A percentile compares a stretch with the other conserved stretches of the same genome.
Conservation (phyloP, 1,284 basidiomycete genomes). For the Stereum hirsutum region DNA sequence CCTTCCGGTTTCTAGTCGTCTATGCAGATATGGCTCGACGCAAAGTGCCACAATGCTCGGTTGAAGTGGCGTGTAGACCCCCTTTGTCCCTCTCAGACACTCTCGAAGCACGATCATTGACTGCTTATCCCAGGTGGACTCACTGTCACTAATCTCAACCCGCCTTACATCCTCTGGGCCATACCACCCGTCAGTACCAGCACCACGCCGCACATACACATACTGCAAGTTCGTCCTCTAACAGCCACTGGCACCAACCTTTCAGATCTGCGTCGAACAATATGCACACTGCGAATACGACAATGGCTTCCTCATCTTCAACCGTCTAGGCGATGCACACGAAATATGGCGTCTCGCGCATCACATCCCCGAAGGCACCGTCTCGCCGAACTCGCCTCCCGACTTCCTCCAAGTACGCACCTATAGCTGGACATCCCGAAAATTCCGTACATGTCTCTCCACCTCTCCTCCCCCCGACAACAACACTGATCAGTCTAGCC, state of each 20-base stretch:
- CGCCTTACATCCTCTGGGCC: conserved; percentile 42
- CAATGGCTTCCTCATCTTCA: conserved; percentile 63
- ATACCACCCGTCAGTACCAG: no score
- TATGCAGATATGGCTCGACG: no score
- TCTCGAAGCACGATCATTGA: no score
- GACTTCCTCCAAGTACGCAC: conserved; percentile 10
- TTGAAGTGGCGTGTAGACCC: no score
- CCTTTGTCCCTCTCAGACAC: no score
- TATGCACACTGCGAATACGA: conserved; percentile 69
- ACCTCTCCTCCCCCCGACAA: no score
- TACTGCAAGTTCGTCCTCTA: neutral
- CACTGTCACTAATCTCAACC: conserved; percentile 41
- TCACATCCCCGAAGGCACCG: conserved; percentile 15
- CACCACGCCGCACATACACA: no score
- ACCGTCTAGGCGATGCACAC: conserved; percentile 42
- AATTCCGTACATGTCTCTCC: neutral
- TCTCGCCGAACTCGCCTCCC: conserved; percentile 4
- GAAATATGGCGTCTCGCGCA: conserved; percentile 58
- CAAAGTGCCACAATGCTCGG: no score
- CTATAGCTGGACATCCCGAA: conserved; percentile 2
- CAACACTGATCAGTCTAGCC: neutral
- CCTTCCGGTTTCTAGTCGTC: no score
- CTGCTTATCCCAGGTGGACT: no score
- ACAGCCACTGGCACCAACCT: conserved; percentile 13
- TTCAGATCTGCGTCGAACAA: conserved; percentile 40